Conservation (phyloP, 306 rosid genomes). For the Trifolium dubium region DNA sequence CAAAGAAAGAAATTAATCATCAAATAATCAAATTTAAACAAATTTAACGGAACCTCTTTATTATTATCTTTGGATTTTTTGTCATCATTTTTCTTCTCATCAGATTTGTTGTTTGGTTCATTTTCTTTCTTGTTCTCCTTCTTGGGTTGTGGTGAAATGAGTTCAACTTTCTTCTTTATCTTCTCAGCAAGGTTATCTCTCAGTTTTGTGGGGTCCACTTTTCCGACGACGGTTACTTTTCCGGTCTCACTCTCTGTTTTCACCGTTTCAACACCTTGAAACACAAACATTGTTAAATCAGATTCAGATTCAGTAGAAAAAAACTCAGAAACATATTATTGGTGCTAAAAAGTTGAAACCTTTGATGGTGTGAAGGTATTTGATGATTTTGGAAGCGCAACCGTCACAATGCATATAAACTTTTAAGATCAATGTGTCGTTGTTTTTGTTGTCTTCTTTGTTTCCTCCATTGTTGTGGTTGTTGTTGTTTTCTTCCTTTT, state of each 20-base stretch:
- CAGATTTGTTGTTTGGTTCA: conserved; percentile 41
- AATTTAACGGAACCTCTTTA: conserved; percentile 56
- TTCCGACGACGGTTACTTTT: conserved; percentile 73
- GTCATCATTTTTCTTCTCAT: conserved; percentile 46
- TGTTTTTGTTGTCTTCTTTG: not conserved
- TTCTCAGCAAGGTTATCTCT: conserved; percentile 61
- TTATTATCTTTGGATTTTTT: not conserved
- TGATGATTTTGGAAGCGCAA: conserved; percentile 63
- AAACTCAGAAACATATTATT: no score
- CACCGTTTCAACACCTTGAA: conserved; percentile 70
- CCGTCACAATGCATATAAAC: conserved; percentile 81
- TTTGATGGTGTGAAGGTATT: conserved; percentile 42
- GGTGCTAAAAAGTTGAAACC: no score
- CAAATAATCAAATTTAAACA: not conserved
- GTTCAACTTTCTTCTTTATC: conserved; percentile 80
- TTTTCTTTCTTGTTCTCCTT: conserved; percentile 58
- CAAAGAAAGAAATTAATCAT: not conserved
- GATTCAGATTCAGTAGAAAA: no score
- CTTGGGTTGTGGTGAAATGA: conserved; percentile 72
- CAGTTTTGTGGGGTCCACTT: conserved; percentile 66
- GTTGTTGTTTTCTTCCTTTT: not conserved
- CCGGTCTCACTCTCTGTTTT: conserved; percentile 58
- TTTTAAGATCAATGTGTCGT: conserved; percentile 48
- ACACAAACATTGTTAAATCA: not conserved
- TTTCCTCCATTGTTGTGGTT: not conserved